Percentiles rank a stretch among this genome's conserved stretches.
These are phyloP conservation scores for Corymbia maculata DNA, from an alignment of 345 rosid genomes.

Conservation along the genomic window DNA sequence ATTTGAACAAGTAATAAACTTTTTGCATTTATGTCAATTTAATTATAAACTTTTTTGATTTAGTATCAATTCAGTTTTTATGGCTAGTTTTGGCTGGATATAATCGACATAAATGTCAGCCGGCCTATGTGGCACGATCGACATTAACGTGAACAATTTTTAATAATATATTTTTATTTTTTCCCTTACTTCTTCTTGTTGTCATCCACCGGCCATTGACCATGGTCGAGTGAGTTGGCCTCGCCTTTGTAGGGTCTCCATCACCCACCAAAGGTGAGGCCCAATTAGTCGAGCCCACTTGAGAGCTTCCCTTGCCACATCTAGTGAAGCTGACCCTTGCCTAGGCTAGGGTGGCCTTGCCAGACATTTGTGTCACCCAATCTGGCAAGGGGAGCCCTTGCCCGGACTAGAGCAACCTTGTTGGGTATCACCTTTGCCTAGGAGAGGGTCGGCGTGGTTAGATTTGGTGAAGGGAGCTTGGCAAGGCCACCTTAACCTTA, in stretches of 20 bases:
- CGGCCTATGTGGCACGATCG: rapidly evolving
- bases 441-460: rapidly evolving
- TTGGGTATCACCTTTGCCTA: background rate
- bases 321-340: rapidly evolving
- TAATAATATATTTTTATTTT: rapidly evolving
- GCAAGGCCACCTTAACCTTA: rapidly evolving
- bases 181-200: rapidly evolving
- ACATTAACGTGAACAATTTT: rapidly evolving
- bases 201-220: rapidly evolving
- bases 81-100: background rate
- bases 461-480: background rate
- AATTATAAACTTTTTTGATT: background rate
- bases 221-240: rapidly evolving
- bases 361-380: no score
- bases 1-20: no score
- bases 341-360: rapidly evolving
- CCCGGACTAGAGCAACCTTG: no score
- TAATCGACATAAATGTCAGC: no score
- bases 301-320: background rate
- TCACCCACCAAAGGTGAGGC: background rate
- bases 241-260: background rate
- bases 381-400: no score
- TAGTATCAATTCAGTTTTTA: no score
- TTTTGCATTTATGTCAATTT: no score
- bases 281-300: background rate